These are phyloP conservation scores for Verticillium dahliae DNA, from an alignment of 2,329 filamentous ascomycete genomes.

Conservation along the genomic window DNA sequence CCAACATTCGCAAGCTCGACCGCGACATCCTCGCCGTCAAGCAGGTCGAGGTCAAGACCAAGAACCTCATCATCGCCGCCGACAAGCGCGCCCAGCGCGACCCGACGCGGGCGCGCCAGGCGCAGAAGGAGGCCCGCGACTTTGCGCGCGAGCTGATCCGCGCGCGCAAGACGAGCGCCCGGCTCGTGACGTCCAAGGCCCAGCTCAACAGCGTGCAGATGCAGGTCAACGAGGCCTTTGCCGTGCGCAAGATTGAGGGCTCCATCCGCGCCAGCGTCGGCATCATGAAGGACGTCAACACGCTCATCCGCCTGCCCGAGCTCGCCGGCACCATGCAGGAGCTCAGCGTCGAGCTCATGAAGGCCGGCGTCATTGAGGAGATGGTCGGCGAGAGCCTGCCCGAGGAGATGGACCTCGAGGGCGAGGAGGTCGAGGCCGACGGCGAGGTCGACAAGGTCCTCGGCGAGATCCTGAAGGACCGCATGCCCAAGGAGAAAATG, in stretches of 20 bases:
- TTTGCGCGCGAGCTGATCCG: slow-evolving; percentile 86
- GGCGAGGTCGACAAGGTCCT: slow-evolving; percentile 88
- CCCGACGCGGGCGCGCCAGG: slow-evolving; percentile 71
- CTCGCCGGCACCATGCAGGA: slow-evolving; percentile 85
- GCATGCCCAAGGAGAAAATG: slow-evolving; percentile 55
- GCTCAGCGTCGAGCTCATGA: slow-evolving; percentile 79
- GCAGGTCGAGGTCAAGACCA: slow-evolving; percentile 75
- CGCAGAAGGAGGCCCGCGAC: slow-evolving; percentile 73
- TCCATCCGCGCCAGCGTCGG: slow-evolving; percentile 79
- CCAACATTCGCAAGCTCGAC: slow-evolving; percentile 89
- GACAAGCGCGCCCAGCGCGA: slow-evolving; percentile 76
- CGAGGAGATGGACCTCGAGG: slow-evolving; percentile 62
- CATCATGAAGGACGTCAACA: slow-evolving; percentile 97
- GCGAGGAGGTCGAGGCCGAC: slow-evolving; percentile 67
- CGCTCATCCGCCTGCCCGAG: slow-evolving; percentile 75
- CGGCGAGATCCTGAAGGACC: slow-evolving; percentile 82
- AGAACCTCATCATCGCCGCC: slow-evolving; percentile 75
- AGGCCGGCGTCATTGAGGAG: slow-evolving; percentile 95
- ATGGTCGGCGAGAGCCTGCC: slow-evolving; percentile 86
- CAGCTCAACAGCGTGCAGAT: slow-evolving; percentile 90
- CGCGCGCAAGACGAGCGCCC: slow-evolving; percentile 65
- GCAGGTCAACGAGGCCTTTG: slow-evolving; percentile 96
- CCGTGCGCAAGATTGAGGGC: slow-evolving; percentile 91
- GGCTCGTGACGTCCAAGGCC: slow-evolving; percentile 80
- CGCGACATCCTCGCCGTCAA: slow-evolving; percentile 81